phyloP scores from a whole-genome alignment of 2,329 filamentous ascomycete species.

The Davidsoniella australis region DNA sequence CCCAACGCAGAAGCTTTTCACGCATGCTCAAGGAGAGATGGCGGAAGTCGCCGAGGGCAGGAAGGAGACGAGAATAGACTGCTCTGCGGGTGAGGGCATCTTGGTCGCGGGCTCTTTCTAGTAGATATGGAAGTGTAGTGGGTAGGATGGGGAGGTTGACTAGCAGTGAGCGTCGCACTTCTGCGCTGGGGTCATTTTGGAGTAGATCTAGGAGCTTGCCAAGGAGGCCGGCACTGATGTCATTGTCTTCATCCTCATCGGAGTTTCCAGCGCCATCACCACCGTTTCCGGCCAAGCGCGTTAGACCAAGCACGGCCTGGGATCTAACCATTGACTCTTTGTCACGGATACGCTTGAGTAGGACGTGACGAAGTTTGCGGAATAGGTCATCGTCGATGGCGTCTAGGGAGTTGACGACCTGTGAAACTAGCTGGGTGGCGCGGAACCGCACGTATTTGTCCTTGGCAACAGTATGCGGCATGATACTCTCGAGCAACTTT shows the following conservation, averaged over 20 bases:
- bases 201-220: constrained; percentile 74
- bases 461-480: constrained; percentile 67
- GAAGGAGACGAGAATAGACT: constrained; percentile 73
- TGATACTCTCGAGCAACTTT: constrained; percentile 52
- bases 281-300: constrained; percentile 63
- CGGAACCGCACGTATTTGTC: constrained; percentile 87
- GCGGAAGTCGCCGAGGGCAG: constrained; percentile 81
- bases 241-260: constrained; percentile 53
- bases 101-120: constrained; percentile 80
- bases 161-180: constrained; percentile 75
- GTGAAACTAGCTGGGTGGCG: constrained; percentile 74
- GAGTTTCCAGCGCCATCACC: constrained; percentile 55
- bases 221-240: constrained; percentile 49
- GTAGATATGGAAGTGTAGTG: constrained; percentile 64
- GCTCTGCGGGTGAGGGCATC: constrained; percentile 71
- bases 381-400: constrained; percentile 87
- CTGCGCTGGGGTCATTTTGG: constrained; percentile 85
- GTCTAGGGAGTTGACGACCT: constrained; percentile 83
- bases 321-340: constrained; percentile 86
- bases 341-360: constrained; percentile 76
- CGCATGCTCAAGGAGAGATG: constrained; percentile 85
- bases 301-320: constrained; percentile 82
- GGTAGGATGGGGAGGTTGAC: constrained; percentile 80
- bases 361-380: constrained; percentile 57
- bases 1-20: constrained; percentile 91